Percentiles rank a stretch among this genome's conserved stretches.
phyloP scores from a whole-genome alignment of 2,329 filamentous ascomycete species.

The Exophiala viscosa region DNA sequence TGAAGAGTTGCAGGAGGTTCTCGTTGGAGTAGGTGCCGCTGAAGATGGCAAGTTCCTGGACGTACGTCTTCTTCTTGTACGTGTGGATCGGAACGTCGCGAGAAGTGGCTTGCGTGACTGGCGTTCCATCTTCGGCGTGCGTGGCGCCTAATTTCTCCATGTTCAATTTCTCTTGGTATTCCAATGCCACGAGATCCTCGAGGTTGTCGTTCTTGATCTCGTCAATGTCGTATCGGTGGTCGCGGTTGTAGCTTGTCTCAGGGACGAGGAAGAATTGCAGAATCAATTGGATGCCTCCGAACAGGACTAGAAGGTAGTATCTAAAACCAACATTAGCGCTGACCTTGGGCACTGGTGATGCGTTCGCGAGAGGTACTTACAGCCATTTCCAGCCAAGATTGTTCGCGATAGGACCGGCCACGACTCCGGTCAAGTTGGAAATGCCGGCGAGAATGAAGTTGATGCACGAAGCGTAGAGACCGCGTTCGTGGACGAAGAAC shows the following conservation, averaged over 20 bases:
- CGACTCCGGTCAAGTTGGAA: slow-evolving; percentile 36
- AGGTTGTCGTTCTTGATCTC: slow-evolving; percentile 15
- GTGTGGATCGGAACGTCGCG: background rate
- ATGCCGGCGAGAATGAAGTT: slow-evolving; percentile 18
- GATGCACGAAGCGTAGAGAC: slow-evolving; percentile 17
- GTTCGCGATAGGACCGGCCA: slow-evolving; percentile 22
- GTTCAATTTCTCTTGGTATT: slow-evolving; percentile 11
- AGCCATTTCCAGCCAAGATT: slow-evolving; percentile 24
- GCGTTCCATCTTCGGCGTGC: slow-evolving; percentile 1
- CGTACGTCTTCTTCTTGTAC: slow-evolving; percentile 15
- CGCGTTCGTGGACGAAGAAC: slow-evolving; percentile 31
- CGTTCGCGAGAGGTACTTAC: too few relatives aligned
- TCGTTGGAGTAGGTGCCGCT: slow-evolving; percentile 18
- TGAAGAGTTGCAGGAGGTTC: slow-evolving; percentile 26
- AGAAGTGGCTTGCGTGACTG: background rate
- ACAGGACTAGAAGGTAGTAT: slow-evolving; percentile 28
- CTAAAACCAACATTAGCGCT: too few relatives aligned
- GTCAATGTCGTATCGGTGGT: slow-evolving; percentile 29
- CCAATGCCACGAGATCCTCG: slow-evolving; percentile 7
- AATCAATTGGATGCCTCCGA: slow-evolving; percentile 27
- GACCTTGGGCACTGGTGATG: too few relatives aligned
- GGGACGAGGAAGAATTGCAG: slow-evolving; percentile 29
- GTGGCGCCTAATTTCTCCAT: slow-evolving; percentile 5
- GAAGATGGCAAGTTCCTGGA: slow-evolving; percentile 21
- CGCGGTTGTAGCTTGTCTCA: slow-evolving; percentile 29